Conservation (phyloP, 345 rosid species). For the Cardiospermum halicacabum region DNA sequence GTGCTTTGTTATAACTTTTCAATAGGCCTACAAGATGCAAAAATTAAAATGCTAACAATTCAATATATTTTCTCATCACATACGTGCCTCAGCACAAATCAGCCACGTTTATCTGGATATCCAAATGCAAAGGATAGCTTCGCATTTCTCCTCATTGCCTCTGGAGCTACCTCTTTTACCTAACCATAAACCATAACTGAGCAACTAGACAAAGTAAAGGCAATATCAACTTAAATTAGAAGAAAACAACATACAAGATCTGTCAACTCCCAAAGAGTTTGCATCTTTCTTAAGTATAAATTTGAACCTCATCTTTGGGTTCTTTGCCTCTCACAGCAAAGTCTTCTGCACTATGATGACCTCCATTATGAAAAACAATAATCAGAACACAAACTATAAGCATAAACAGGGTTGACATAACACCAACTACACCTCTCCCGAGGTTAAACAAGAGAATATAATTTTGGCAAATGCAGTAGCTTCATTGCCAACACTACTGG, state of each 20-base stretch:
- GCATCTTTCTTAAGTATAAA: constrained; percentile 98
- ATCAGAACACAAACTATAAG: neutral
- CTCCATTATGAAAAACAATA: constrained; percentile 52
- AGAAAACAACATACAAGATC: constrained; percentile 52
- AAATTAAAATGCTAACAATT: neutral
- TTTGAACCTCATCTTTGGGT: constrained; percentile 94
- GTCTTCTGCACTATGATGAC: constrained; percentile 76
- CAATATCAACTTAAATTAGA: neutral
- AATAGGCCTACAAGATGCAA: no score
- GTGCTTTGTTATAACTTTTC: no score
- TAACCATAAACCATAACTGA: constrained; percentile 10
- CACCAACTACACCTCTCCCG: neutral
- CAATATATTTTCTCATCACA: neutral
- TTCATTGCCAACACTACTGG: constrained; percentile 45
- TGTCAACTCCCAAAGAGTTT: constrained; percentile 73
- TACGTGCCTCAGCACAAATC: constrained; percentile 73
- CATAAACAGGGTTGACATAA: neutral
- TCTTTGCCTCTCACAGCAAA: constrained; percentile 94
- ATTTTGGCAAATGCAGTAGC: constrained; percentile 65
- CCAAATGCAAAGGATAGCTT: constrained; percentile 84
- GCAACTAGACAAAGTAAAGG: neutral
- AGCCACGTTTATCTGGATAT: constrained; percentile 76
- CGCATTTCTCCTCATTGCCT: constrained; percentile 88
- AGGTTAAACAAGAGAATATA: constrained; percentile 46
- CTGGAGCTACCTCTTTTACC: constrained; percentile 93